Conservation (phyloP, 1,284 basidiomycete species). For the Naganishia sp. region DNA sequence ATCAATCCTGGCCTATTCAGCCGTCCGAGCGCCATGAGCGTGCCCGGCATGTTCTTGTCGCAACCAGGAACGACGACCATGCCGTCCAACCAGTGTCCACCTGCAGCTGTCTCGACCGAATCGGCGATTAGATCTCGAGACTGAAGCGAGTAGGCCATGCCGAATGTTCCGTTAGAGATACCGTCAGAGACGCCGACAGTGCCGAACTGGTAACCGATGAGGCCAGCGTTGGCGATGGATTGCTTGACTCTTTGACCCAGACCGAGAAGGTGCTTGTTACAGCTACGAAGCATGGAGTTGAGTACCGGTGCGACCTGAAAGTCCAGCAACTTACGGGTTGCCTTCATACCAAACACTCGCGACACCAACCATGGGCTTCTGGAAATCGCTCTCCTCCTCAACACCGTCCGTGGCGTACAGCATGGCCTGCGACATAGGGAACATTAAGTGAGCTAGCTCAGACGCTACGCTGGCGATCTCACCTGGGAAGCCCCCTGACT, state of each 20-base stretch:
- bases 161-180: conserved; percentile 92
- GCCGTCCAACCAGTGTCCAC: conserved; percentile 96
- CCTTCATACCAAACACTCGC: conserved; percentile 94
- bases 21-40: conserved; percentile 86
- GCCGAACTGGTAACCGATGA: conserved; percentile 96
- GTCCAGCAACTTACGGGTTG: conserved; percentile 59
- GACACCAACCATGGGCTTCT: conserved; percentile 93
- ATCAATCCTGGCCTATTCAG: conserved; percentile 92
- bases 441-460: neutral
- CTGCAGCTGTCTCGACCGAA: conserved; percentile 92
- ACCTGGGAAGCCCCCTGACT: conserved; percentile 91
- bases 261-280: conserved; percentile 87
- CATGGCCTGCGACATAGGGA: conserved; percentile 70
- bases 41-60: conserved; percentile 98
- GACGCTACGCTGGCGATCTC: conserved; percentile 34
- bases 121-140: conserved; percentile 96
- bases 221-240: conserved; percentile 68
- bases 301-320: neutral
- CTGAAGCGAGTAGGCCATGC: conserved; percentile 93
- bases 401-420: conserved; percentile 92
- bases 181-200: conserved; percentile 96
- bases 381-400: conserved; percentile 71
- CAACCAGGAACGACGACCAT: conserved; percentile 96
- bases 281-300: conserved; percentile 59
- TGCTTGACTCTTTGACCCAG: conserved; percentile 83